These are phyloP conservation scores for Scytalidium sp. DNA, from an alignment of 2,329 filamentous ascomycete species.

Conservation along the genomic window DNA sequence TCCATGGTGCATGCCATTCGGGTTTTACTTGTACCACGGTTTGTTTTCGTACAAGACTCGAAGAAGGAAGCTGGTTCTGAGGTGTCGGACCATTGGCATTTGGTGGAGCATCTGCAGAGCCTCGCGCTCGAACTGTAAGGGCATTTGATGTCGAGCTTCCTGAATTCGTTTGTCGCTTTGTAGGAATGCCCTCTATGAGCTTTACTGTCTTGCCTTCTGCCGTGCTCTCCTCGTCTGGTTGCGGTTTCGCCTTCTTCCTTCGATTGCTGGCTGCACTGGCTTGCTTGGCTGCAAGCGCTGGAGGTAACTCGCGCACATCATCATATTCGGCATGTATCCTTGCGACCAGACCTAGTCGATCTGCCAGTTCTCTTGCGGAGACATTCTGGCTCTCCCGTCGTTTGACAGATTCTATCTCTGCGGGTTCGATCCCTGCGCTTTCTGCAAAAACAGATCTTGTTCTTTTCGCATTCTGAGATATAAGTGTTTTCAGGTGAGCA, in stretches of 20 bases:
- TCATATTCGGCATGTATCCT: constrained; percentile 63
- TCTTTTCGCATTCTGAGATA: constrained; percentile 39
- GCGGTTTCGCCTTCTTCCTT: constrained; percentile 59
- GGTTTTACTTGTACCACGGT: constrained; percentile 70
- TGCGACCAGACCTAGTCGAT: constrained; percentile 23
- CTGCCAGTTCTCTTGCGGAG: constrained; percentile 21
- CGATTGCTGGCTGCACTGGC: constrained; percentile 61
- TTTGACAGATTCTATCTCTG: constrained; percentile 1
- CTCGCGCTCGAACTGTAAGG: constrained; percentile 48
- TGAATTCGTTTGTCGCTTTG: constrained; percentile 27
- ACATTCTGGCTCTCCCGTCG: constrained; percentile 17
- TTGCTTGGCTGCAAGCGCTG: constrained; percentile 75
- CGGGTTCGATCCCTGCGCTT: constrained; percentile 6
- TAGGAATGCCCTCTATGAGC: constrained; percentile 63
- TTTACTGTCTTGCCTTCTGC: constrained; percentile 52
- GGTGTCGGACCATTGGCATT: constrained; percentile 54
- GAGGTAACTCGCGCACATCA: constrained; percentile 72
- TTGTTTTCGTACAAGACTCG: constrained; percentile 56
- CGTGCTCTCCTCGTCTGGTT: constrained; percentile 29
- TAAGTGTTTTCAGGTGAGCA: constrained; percentile 33
- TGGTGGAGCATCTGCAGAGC: constrained; percentile 36
- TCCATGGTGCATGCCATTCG: constrained; percentile 98
- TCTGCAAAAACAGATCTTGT: constrained; percentile 37
- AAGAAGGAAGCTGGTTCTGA: constrained; percentile 45
- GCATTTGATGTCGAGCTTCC: constrained; percentile 50